Base-by-base conservation (phyloP, 768 basidiomycete species). In the Suillus paluster region DNA sequence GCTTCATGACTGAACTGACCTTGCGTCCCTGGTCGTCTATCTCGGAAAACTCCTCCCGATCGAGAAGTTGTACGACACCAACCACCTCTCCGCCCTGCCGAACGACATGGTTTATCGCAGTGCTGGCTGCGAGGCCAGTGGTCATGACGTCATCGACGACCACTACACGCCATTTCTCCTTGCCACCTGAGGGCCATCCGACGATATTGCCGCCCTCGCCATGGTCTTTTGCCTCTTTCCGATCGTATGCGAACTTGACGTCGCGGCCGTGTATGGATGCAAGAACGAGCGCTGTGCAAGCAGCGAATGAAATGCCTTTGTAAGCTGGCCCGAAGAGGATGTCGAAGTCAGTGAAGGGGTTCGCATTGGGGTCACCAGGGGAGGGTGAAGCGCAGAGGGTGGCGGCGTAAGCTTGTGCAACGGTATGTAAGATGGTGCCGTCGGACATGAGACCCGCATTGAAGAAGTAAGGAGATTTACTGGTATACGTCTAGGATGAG, bases 101-200 rank as follows among this genome's bases (percentile, higher is more conserved):
- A 39, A 75, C 74, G 19, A 99, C 89, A 9, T 88, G 86, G 50
- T 88, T 86, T 55, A 97, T 90, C 3, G 95, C 91, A 38, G 87
- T 84, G 10, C 95, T 85, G 34, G 95, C 88, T 5, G 97, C 97
- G 25, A 90, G 97, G 15, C 92, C 92, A 12, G 90, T 85, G 2
- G 97, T 99, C 83, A 98, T 94, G 57, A 99, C 97, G 67, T 99
- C 97, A 80, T 99, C 97, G 38, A 99, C 81, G 49, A 99, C 85
- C 56, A 99, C 85, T 3, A 99, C 92, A 55, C 83, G 81, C 54
- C 54, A 55, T 39, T 39, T 39, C 5, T 38, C 15, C 73, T 91
- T 89, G 25, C 91, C 94, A 58, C 83, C 79, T n/a, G 97, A 83
- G 4, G 90, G 78, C 3, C 90, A 88, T 23, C 97, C 97, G 63